phyloP scores from a whole-genome alignment of 2,329 filamentous ascomycete genomes.

The Magnaporthiopsis rhizophila region DNA sequence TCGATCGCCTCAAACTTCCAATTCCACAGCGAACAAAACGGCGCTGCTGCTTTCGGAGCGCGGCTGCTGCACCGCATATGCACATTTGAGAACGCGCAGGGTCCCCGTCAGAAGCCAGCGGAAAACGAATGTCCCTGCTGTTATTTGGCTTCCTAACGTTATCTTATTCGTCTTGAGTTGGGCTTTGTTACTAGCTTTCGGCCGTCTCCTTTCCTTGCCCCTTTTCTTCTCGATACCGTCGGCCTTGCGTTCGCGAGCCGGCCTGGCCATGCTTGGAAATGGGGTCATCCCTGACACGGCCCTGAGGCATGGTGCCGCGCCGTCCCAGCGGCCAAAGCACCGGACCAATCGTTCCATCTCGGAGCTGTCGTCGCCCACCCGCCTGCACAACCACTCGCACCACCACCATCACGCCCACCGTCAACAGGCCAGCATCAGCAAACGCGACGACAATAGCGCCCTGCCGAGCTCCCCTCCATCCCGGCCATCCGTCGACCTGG shows the following conservation, averaged over 20 bases:
- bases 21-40: neutral
- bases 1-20: neutral
- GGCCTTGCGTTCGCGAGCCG: neutral
- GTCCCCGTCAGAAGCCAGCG: neutral
- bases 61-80: neutral
- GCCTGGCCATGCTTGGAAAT: neutral
- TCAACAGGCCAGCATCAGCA: neutral
- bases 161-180: neutral
- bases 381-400: constrained; percentile 20
- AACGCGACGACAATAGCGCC: neutral
- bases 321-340: constrained; percentile 34
- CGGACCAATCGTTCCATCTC: constrained; percentile 49
- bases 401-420: neutral
- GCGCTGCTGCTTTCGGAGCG: neutral
- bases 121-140: neutral
- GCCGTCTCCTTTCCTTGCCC: neutral
- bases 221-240: neutral
- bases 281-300: neutral
- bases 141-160: neutral
- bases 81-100: neutral
- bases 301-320: constrained; percentile 13
- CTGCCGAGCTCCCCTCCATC: constrained; percentile 16
- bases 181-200: neutral
- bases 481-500: constrained; percentile 35
- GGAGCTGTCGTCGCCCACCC: constrained; percentile 41